Percentiles rank a stretch among this genome's conserved stretches.
These are phyloP conservation scores for Puccinia coronata DNA, from an alignment of 1,284 basidiomycete species.

Conservation along the genomic window DNA sequence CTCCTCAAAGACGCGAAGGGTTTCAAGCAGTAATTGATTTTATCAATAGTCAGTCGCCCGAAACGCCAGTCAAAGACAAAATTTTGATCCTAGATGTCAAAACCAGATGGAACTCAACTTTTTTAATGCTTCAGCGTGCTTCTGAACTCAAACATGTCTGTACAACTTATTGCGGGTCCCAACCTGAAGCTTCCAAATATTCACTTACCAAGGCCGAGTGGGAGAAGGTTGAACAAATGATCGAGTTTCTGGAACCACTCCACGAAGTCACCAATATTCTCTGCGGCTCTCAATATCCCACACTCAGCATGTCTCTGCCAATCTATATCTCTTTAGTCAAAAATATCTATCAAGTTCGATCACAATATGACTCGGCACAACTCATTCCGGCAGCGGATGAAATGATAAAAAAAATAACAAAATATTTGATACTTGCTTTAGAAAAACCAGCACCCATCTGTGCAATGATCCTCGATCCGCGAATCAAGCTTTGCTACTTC, in stretches of 20 bases:
- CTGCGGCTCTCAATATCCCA: slow-evolving; percentile 28
- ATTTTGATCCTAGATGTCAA: not conserved
- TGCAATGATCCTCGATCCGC: not conserved
- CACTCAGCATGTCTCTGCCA: slow-evolving; percentile 1
- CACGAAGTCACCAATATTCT: not conserved
- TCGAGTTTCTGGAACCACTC: slow-evolving; percentile 1
- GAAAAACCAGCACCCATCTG: not conserved
- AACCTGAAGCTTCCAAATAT: not conserved
- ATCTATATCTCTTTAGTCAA: slow-evolving; percentile 15
- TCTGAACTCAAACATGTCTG: too few species aligned
- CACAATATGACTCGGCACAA: not conserved
- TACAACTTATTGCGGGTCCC: too few species aligned
- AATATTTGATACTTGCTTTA: not conserved
- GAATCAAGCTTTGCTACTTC: not conserved
- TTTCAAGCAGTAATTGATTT: not conserved
- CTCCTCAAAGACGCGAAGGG: slow-evolving; percentile 4
- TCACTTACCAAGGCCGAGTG: not conserved
- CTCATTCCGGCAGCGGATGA: not conserved
- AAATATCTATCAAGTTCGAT: too few species aligned
- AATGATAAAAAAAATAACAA: not conserved
- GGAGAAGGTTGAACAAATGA: slow-evolving; percentile 1
- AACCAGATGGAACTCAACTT: not conserved
- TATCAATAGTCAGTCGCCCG: not conserved
- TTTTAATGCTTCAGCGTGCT: too few species aligned
- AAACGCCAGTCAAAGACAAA: not conserved